phyloP scores from a whole-genome alignment of 352 stramenopile genomes.

The Pythium folliculosum region DNA sequence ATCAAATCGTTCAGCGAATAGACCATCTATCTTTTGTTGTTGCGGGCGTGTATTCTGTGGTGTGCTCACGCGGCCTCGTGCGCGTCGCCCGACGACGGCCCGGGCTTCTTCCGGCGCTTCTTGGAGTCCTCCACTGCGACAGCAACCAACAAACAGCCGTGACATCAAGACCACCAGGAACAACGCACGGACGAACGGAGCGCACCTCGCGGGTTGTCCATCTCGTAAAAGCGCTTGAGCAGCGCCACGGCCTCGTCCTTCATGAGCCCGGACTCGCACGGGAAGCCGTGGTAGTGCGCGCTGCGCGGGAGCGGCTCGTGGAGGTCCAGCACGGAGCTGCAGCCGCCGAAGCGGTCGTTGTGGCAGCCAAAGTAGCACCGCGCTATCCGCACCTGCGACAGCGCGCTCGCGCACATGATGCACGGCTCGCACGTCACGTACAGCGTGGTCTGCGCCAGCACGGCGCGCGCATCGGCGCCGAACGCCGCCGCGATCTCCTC shows the following conservation, averaged over 20 bases:
- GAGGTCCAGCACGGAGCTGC: constrained; percentile 87
- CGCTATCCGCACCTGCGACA: constrained; percentile 76
- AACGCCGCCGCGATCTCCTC: constrained; percentile 65
- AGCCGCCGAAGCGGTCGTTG: constrained; percentile 94
- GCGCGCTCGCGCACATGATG: constrained; percentile 93
- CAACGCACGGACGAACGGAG: no score
- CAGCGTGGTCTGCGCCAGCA: constrained; percentile 64
- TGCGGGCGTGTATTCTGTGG: no score
- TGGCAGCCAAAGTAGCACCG: constrained; percentile 89
- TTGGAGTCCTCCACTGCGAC: constrained; percentile 73
- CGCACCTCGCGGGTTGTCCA: constrained; percentile 84
- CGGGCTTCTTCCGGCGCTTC: constrained; percentile 68
- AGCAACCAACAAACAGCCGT: neutral
- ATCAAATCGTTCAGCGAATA: neutral
- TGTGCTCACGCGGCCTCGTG: neutral
- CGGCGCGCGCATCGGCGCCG: constrained; percentile 38
- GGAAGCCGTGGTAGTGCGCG: constrained; percentile 57
- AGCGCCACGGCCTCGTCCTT: constrained; percentile 84
- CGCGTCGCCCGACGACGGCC: neutral
- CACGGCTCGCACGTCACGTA: constrained; percentile 94
- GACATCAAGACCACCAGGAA: no score
- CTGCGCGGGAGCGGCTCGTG: constrained; percentile 65
- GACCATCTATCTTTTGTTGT: neutral
- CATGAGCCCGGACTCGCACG: constrained; percentile 68
- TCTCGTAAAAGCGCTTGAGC: constrained; percentile 89